phyloP scores from a whole-genome alignment of 495 filamentous ascomycete species.

The Jackrogersella multiformis region DNA sequence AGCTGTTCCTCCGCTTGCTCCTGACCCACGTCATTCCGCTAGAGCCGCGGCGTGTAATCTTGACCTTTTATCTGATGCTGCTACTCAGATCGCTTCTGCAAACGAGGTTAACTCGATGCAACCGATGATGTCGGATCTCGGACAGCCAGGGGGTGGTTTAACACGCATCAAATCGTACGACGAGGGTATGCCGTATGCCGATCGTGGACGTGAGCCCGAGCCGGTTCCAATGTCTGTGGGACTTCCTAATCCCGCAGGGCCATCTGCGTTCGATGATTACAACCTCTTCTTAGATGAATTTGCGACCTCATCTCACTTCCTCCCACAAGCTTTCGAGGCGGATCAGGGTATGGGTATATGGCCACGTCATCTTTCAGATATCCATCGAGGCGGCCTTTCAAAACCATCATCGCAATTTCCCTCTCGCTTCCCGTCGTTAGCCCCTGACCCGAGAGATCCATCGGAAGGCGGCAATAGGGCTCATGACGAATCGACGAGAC shows the following conservation, averaged over 20 bases:
- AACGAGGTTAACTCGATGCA: constrained; percentile 60
- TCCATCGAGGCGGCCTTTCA: constrained; percentile 52
- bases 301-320: constrained; percentile 56
- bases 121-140: constrained; percentile 56
- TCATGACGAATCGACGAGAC: constrained; percentile 53
- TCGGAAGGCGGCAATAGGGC: constrained; percentile 54
- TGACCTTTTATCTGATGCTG: constrained; percentile 61
- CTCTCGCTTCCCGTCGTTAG: constrained; percentile 72
- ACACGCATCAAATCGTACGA: constrained; percentile 58
- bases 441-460: constrained; percentile 69
- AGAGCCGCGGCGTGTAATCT: constrained; percentile 62
- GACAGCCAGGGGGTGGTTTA: constrained; percentile 49
- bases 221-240: constrained; percentile 51
- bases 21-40: constrained; percentile 52
- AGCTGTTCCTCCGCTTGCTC: constrained; percentile 48
- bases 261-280: constrained; percentile 56
- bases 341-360: constrained; percentile 58
- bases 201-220: constrained; percentile 55
- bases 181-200: constrained; percentile 53
- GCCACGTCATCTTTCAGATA: constrained; percentile 51
- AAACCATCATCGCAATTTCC: constrained; percentile 72
- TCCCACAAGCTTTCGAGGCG: constrained; percentile 58
- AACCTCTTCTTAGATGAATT: constrained; percentile 64
- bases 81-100: constrained; percentile 59
- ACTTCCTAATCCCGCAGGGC: constrained; percentile 51